Conservation (phyloP, 345 rosid species). For the Mercurialis annua region DNA sequence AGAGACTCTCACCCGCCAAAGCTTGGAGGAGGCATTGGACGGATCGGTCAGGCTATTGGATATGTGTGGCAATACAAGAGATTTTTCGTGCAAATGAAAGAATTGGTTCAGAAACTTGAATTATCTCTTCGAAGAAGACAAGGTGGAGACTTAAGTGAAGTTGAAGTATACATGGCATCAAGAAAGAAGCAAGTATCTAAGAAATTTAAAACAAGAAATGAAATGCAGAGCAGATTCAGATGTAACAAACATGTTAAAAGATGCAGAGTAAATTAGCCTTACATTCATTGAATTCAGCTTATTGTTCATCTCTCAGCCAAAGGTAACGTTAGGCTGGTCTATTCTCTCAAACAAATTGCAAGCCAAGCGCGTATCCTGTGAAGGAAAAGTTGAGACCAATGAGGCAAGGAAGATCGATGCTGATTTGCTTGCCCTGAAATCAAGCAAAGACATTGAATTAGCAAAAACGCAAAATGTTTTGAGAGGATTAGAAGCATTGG, state of each 20-base stretch:
- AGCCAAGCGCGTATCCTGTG: slow-evolving; percentile 6
- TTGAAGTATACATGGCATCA: not conserved
- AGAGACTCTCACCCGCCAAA: slow-evolving; percentile 6
- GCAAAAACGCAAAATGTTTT: not conserved
- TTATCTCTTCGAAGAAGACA: slow-evolving; percentile 7
- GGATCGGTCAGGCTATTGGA: slow-evolving; percentile 4
- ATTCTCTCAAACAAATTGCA: slow-evolving; percentile 1
- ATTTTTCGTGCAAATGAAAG: slow-evolving; percentile 4
- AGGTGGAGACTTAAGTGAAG: not conserved
- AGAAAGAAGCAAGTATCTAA: not conserved
- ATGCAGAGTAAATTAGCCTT: not conserved
- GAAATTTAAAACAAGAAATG: not conserved
- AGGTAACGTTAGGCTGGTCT: not conserved
- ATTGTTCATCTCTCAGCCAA: slow-evolving; percentile 3
- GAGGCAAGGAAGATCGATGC: slow-evolving; percentile 10
- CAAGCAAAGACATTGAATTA: not conserved
- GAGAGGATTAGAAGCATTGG: slow-evolving; percentile 3
- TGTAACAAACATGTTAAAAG: not conserved
- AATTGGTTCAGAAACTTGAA: slow-evolving; percentile 5
- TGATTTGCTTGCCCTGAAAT: slow-evolving; percentile 10
- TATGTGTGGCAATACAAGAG: not conserved
- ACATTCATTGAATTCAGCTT: not conserved
- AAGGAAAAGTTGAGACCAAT: slow-evolving; percentile 6
- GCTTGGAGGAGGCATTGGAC: not conserved
- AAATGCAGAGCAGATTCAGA: not conserved